Base-by-base conservation (phyloP, 2,329 filamentous ascomycete species). In the Thielaviopsis musarum region DNA sequence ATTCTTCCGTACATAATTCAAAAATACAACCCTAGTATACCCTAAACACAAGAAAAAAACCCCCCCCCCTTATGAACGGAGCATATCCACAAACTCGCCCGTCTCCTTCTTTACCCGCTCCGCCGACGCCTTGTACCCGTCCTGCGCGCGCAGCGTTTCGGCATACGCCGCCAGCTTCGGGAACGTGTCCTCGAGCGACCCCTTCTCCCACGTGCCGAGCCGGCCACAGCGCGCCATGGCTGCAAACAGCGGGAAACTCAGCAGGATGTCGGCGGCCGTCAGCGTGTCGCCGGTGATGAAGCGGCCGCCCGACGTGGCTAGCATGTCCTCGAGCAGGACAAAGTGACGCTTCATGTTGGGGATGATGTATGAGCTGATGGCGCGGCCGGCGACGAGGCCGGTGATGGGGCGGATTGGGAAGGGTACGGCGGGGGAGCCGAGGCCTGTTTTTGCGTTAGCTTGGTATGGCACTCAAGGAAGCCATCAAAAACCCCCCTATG, bases 351-450 rank as follows among this genome's bases (percentile, higher is more conserved):
- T 72, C 57, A 74, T 64, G 65, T 78, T 80, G 63, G 77, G 78
- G 56, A 73, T 66, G 59, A 79, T 67, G 62, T 75, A 72, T 57
- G 66, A 66, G 56, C 67, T 65, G 56, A 75, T 71, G 24, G 61
- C 51, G 60, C 71, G 69, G 64, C 72, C 72, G 51, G 74, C 75
- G 10, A 79, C 71, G 59, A 72, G 64, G 19, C 69, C 65, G 2
- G 77, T 77, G 60, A 81, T 69, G 61, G 78, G 78, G 1, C 78
- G 75, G 63, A 80, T 68, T 65, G 78, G 71, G 68, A 79, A 80
- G 17, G 78, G 78, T 1, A 80, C 69, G 24, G 67, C 66, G 0
- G 70, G 66, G 1, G 74, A 72, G 62, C 74, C 76, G 63, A 81
- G 70, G 26, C 64, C 74, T 75, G 17, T 38, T n/a, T 30, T 55